These are phyloP conservation scores for Globisporangium mamillatum DNA, from an alignment of 352 stramenopile genomes.

Conservation along the genomic window DNA sequence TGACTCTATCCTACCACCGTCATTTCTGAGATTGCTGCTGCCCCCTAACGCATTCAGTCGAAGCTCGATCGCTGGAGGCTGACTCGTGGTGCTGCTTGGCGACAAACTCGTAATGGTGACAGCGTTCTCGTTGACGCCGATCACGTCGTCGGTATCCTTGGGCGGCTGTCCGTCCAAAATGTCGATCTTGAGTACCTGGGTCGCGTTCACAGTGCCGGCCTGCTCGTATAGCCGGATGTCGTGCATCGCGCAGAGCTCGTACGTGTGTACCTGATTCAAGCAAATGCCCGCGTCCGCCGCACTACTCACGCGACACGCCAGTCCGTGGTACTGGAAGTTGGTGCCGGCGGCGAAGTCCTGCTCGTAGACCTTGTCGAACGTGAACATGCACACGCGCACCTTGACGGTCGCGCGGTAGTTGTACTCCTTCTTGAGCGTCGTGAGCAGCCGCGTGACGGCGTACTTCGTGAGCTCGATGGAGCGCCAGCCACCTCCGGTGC, in stretches of 20 bases:
- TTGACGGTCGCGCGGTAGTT: constrained; percentile 93
- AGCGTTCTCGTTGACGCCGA: constrained; percentile 3
- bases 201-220: neutral
- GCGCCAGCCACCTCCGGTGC: neutral
- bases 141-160: constrained; percentile 8
- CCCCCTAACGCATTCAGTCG: neutral
- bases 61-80: neutral
- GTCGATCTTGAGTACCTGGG: constrained; percentile 14
- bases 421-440: constrained; percentile 14
- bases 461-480: constrained; percentile 4
- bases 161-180: neutral
- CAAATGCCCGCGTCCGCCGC: neutral
- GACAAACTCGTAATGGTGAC: neutral
- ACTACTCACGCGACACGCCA: constrained; percentile 5
- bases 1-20: too few relatives aligned
- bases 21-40: neutral
- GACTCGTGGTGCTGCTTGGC: neutral
- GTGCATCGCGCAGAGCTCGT: constrained; percentile 8
- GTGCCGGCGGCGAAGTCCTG: constrained; percentile 41
- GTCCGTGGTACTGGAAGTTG: constrained; percentile 17
- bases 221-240: constrained; percentile 16
- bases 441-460: constrained; percentile 1
- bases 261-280: neutral
- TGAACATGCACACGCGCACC: constrained; percentile 72
- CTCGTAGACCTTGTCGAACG: constrained; percentile 84